Conservation (phyloP, 2,329 filamentous ascomycete genomes). For the Aotearoamyces nothofagi region DNA sequence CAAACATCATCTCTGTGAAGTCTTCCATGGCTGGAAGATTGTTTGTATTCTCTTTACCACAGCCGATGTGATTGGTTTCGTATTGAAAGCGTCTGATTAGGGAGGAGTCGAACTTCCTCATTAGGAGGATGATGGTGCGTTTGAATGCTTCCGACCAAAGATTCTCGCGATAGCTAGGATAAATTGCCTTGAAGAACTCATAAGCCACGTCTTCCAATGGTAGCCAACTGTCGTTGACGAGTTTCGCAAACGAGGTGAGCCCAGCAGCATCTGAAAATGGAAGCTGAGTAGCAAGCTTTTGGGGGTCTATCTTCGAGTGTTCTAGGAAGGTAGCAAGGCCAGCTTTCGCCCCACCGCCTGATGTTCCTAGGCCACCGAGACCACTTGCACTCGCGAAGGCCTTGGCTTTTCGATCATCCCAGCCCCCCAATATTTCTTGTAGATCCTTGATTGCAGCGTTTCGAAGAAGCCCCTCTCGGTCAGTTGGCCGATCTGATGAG, state of each 20-base stretch:
- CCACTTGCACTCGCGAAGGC: constrained; percentile 17
- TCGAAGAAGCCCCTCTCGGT: constrained; percentile 7
- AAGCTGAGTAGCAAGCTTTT: constrained; percentile 30
- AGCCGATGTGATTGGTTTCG: constrained; percentile 21
- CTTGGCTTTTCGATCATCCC: constrained; percentile 23
- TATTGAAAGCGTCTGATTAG: constrained; percentile 31
- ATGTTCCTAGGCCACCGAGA: constrained; percentile 18
- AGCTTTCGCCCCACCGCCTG: constrained; percentile 15
- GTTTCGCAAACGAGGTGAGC: constrained; percentile 33
- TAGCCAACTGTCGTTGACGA: constrained; percentile 32
- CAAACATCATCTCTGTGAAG: constrained; percentile 44
- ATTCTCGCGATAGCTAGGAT: constrained; percentile 32
- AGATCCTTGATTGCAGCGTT: constrained; percentile 21
- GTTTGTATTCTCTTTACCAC: constrained; percentile 6
- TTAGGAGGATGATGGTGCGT: constrained; percentile 36
- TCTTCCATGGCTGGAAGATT: constrained; percentile 27
- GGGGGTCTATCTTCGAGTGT: constrained; percentile 40
- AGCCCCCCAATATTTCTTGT: constrained; percentile 20
- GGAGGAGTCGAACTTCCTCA: constrained; percentile 30
- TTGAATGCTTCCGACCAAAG: constrained; percentile 46
- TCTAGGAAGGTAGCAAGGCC: constrained; percentile 48
- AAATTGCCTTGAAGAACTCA: constrained; percentile 38
- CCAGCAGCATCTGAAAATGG: constrained; percentile 37
- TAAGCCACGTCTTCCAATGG: constrained; percentile 41
- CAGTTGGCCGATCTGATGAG: constrained; percentile 5